Evolutionary conservation across 2,329 filamentous ascomycete genomes (phyloP).

Genomic region (Pezicula radicicola): DNA sequence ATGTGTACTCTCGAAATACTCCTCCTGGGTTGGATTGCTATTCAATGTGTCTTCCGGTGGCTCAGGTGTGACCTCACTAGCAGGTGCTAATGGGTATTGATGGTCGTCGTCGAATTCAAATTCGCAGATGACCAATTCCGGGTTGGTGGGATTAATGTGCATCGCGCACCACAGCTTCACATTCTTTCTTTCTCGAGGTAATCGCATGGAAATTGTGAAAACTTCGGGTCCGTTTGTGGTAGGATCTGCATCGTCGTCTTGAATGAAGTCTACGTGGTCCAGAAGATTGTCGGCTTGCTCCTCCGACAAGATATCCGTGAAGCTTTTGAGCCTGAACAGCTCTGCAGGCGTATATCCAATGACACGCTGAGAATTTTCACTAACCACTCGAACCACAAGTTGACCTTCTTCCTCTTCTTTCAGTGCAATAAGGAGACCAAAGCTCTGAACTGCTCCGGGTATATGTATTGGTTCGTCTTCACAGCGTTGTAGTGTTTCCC

Average conservation of each 20-base stretch:
- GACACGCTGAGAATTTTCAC: conserved; percentile 74
- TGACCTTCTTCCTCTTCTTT: conserved; percentile 67
- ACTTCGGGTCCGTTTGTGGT: conserved; percentile 78
- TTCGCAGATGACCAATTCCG: conserved; percentile 77
- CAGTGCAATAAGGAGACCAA: conserved; percentile 73
- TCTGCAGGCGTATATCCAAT: conserved; percentile 76
- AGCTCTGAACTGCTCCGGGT: conserved; percentile 77
- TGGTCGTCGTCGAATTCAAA: conserved; percentile 82
- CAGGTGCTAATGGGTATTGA: conserved; percentile 63
- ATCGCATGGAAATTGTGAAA: conserved; percentile 73
- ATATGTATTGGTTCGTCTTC: conserved; percentile 91
- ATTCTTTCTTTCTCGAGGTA: conserved; percentile 44
- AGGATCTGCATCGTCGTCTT: conserved; percentile 77
- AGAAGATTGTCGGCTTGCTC: conserved; percentile 81
- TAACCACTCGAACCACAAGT: conserved; percentile 69
- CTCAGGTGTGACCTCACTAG: conserved; percentile 56
- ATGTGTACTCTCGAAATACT: conserved; percentile 72
- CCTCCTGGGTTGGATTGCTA: conserved; percentile 69
- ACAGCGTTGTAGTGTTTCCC: conserved; percentile 69
- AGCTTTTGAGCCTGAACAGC: conserved; percentile 71
- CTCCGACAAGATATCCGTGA: conserved; percentile 79
- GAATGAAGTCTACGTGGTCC: conserved; percentile 85
- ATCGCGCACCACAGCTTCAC: conserved; percentile 85
- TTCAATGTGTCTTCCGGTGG: conserved; percentile 71
- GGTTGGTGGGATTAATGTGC: conserved; percentile 67